Percentiles rank a stretch among this genome's conserved stretches.
Evolutionary conservation across 2,329 filamentous ascomycete species (phyloP).

Genomic region (Trichoderma sp.): DNA sequence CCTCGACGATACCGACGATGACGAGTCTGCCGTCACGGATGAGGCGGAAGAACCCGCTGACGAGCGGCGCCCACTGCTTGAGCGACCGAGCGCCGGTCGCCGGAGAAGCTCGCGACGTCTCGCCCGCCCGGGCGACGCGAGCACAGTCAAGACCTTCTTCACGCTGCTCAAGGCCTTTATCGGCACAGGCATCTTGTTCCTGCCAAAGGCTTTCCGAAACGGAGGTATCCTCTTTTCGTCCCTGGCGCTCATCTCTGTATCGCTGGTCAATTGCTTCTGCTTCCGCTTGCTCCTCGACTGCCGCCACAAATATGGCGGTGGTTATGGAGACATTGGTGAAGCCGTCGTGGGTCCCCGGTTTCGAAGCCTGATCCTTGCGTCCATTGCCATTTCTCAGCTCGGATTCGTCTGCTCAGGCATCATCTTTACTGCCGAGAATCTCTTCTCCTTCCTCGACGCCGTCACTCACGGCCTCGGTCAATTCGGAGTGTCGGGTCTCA

Average conservation of each 20-base stretch:
- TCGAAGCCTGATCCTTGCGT: constrained; percentile 66
- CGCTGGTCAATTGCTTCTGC: constrained; percentile 67
- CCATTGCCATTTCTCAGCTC: constrained; percentile 73
- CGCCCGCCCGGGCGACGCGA: constrained; percentile 60
- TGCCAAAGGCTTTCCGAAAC: constrained; percentile 78
- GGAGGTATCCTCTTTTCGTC: constrained; percentile 76
- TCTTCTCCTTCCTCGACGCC: constrained; percentile 67
- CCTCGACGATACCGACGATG: constrained; percentile 55
- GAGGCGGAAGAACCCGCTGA: constrained; percentile 40
- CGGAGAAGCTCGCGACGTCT: constrained; percentile 54
- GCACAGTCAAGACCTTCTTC: constrained; percentile 74
- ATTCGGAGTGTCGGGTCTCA: constrained; percentile 57
- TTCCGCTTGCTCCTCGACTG: constrained; percentile 73
- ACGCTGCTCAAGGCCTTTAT: constrained; percentile 78
- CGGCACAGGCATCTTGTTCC: constrained; percentile 79
- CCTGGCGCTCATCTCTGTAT: constrained; percentile 66
- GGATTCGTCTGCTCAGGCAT: constrained; percentile 78
- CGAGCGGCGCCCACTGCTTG: constrained; percentile 57
- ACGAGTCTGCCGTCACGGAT: constrained; percentile 55
- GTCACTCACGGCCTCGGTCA: constrained; percentile 54
- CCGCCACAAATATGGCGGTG: constrained; percentile 63
- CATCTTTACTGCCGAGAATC: constrained; percentile 76
- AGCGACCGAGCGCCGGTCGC: constrained; percentile 47
- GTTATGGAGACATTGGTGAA: constrained; percentile 74
- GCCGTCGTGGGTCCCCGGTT: constrained; percentile 65